phyloP scores from a whole-genome alignment of 371 early-diverging fungal species.

The Mucor circinelloides region DNA sequence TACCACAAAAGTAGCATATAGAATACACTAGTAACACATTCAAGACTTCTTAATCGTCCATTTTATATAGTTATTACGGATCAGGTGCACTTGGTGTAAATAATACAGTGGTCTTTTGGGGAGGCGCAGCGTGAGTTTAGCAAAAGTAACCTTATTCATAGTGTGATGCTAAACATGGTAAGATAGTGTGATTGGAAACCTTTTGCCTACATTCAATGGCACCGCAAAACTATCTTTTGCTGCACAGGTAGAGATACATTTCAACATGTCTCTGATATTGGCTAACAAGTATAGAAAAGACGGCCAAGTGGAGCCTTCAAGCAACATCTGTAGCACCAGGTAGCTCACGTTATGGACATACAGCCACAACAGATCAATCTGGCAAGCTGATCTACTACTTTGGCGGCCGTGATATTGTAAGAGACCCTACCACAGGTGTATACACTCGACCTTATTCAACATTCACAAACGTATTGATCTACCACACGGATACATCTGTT shows the following conservation, averaged over 20 bases:
- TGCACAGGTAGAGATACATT: neutral
- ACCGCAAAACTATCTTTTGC: neutral
- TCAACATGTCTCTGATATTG: neutral
- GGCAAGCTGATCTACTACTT: slow-evolving; percentile 13
- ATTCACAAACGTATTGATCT: slow-evolving; percentile 4
- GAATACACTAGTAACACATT: neutral
- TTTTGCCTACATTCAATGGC: slow-evolving; percentile 3
- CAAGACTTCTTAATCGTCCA: neutral
- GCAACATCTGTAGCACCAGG: slow-evolving; percentile 2
- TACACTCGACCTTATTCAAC: slow-evolving; percentile 10
- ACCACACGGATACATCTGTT: slow-evolving; percentile 9
- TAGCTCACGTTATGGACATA: slow-evolving; percentile 6
- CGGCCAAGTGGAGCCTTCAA: slow-evolving; percentile 9
- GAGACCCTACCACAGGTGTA: neutral
- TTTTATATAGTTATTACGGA: slow-evolving; percentile 12
- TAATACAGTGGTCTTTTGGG: slow-evolving; percentile 9
- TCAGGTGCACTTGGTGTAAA: slow-evolving; percentile 8
- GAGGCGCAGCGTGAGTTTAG: slow-evolving; percentile 7
- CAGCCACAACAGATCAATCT: slow-evolving; percentile 8
- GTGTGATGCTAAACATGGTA: neutral
- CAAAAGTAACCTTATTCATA: neutral
- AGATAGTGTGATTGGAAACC: neutral
- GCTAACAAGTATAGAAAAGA: neutral
- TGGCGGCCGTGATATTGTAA: slow-evolving; percentile 8
- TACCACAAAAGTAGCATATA: slow-evolving; percentile 7